Evolutionary conservation across 805 yeast genomes (phyloP).

Genomic region (Saccharomycopsis sp.): DNA sequence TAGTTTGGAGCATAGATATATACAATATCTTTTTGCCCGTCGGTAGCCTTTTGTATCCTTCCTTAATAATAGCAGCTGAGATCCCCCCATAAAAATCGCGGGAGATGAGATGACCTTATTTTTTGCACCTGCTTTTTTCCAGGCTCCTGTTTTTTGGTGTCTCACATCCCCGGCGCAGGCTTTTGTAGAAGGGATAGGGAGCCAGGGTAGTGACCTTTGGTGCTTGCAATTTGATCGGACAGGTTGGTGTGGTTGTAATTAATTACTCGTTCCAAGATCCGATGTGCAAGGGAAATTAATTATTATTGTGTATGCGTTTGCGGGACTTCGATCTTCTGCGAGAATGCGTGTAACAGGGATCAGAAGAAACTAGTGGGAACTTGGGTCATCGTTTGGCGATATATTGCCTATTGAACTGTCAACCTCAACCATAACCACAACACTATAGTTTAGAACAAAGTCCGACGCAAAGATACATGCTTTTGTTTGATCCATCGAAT

Average conservation of each 20-base stretch:
- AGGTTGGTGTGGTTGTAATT: neutral
- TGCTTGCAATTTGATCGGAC: neutral
- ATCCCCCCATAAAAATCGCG: neutral
- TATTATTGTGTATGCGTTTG: neutral
- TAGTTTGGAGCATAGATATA: neutral
- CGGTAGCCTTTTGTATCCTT: too few relatives aligned
- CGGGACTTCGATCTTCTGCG: neutral
- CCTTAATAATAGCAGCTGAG: too few relatives aligned
- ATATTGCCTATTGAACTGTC: too few relatives aligned
- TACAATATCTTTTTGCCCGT: too few relatives aligned
- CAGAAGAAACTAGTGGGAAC: too few relatives aligned
- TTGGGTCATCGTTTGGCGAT: too few relatives aligned
- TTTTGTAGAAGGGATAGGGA: neutral
- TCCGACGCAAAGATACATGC: too few relatives aligned
- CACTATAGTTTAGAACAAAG: too few relatives aligned
- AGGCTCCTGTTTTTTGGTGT: neutral
- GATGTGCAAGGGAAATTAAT: neutral
- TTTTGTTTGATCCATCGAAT: too few relatives aligned
- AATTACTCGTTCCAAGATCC: neutral
- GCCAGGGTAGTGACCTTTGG: neutral
- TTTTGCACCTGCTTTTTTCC: neutral
- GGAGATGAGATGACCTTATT: neutral
- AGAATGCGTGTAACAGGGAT: too few relatives aligned
- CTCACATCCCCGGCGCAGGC: neutral
- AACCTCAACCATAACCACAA: too few relatives aligned